A percentile compares a stretch with the other conserved stretches of the same genome.
phyloP scores from a whole-genome alignment of 2,329 filamentous ascomycete species.

The Aureobasidium leucospermi region DNA sequence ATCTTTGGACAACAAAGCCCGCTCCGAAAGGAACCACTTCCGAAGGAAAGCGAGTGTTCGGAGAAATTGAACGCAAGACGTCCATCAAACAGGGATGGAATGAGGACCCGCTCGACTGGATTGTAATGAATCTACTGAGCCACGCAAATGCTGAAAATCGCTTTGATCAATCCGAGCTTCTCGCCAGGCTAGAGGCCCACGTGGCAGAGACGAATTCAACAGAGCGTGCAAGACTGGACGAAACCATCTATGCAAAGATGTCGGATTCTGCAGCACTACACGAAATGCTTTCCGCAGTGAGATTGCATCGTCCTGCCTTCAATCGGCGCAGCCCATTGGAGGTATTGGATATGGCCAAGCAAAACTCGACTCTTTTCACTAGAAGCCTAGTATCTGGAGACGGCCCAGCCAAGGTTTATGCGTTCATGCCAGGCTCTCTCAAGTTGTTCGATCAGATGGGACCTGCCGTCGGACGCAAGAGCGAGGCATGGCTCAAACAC shows the following conservation, averaged over 20 bases:
- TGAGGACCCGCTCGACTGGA: not conserved
- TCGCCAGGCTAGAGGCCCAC: not conserved
- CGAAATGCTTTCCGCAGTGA: constrained; percentile 1
- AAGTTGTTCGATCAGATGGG: not conserved
- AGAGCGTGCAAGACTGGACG: not conserved
- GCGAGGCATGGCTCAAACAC: not conserved
- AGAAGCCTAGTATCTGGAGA: not conserved
- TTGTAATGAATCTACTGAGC: not conserved
- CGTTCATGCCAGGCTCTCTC: not conserved
- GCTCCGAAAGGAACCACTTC: not conserved
- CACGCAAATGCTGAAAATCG: not conserved
- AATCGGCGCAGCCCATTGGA: not conserved
- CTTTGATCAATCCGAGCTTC: not conserved
- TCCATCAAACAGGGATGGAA: not conserved
- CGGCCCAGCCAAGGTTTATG: not conserved
- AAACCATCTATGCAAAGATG: not conserved
- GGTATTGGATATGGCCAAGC: not conserved
- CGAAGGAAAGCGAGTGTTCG: not conserved
- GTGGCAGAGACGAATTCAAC: not conserved
- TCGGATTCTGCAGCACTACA: constrained; percentile 2
- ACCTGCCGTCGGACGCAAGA: not conserved
- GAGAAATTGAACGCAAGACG: no score
- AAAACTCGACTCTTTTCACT: not conserved
- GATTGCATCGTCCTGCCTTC: not conserved
- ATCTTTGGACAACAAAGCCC: not conserved